Evolutionary conservation across 495 filamentous ascomycete species (phyloP), one percentile per base, ranked within the genome.

Genomic region (Aeminium ludgeri): DNA sequence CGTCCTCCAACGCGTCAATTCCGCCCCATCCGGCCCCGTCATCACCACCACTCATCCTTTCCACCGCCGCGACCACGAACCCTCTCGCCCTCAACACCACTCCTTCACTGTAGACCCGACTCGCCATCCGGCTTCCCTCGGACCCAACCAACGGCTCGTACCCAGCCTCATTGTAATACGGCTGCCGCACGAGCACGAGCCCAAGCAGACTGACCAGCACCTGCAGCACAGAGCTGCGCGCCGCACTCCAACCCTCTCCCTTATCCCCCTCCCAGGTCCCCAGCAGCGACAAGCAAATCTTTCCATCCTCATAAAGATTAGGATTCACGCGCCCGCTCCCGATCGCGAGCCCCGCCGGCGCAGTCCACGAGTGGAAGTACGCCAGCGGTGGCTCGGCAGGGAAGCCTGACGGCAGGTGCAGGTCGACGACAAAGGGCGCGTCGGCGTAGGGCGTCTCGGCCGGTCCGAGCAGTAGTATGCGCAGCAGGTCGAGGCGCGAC

Each of bases 271-370:
- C 60, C 74, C 74, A 78, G 2, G 74, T 77, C 1, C 72, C 74
- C 10, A 78, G 51, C 17, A 78, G 54, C 40, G 59, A 72, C 10
- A 78, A 55, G 43, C 74, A 78, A 25, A 77, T 70, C 36, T 65
- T 73, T 11, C 74, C 71, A 48, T 76, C 64, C 47, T 76, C 70
- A 47, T 75, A 76, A 3, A 78, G 50, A 47, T 78, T 78, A 1
- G 74, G 74, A 50, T 78, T 78, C 28, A 76, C 60, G 11, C 60
- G 56, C 1, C 69, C 42, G 11, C 27, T 30, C 10, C 34, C 48
- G 23, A 25, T 25, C 10, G 41, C 46, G 15, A 33, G 15, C 11
- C 29, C 42, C 23, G 19, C 23, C 10, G 34, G 33, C 12, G 16
- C 39, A 15, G 54, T 66, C 72, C 72, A 77, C 18, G 64, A 68